Evolutionary conservation across 768 basidiomycete species (phyloP).

Genomic region (Royoungia palumana): DNA sequence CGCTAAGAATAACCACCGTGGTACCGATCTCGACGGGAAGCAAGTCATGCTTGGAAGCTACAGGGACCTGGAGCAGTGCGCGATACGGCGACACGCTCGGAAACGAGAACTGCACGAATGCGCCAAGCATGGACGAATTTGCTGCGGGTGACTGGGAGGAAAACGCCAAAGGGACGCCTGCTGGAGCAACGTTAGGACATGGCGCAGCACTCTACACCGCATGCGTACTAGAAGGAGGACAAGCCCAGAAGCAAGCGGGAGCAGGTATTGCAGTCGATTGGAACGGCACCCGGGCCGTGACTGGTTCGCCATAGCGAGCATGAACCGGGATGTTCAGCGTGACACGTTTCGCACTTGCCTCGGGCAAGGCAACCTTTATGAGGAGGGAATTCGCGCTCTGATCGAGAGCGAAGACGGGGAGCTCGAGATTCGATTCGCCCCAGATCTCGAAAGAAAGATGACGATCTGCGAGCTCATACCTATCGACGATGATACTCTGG

Average conservation of each 20-base stretch:
- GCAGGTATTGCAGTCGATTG: constrained; percentile 22
- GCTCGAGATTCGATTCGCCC: constrained; percentile 41
- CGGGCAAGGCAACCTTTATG: constrained; percentile 23
- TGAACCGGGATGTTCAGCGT: constrained; percentile 41
- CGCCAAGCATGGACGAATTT: constrained; percentile 23
- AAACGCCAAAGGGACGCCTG: background rate
- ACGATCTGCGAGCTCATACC: constrained; percentile 39
- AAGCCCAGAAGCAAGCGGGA: constrained; percentile 34
- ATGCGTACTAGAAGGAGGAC: constrained; percentile 24
- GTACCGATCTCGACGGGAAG: constrained; percentile 38
- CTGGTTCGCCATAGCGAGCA: constrained; percentile 39
- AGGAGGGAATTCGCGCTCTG: constrained; percentile 27
- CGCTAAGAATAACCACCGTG: constrained; percentile 24
- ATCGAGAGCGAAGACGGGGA: constrained; percentile 38
- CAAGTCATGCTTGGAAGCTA: constrained; percentile 32
- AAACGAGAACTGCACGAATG: constrained; percentile 16
- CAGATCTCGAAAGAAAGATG: constrained; percentile 33
- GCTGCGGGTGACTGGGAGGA: constrained; percentile 18
- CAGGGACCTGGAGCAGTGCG: constrained; percentile 27
- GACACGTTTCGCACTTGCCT: constrained; percentile 6
- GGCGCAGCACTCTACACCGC: background rate
- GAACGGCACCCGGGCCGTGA: constrained; percentile 5
- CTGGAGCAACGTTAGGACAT: constrained; percentile 10
- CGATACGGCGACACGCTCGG: constrained; percentile 6
- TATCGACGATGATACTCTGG: constrained; percentile 42